These are phyloP conservation scores for Sporothrix pallida DNA, from an alignment of 2,329 filamentous ascomycete species.

Conservation along the genomic window DNA sequence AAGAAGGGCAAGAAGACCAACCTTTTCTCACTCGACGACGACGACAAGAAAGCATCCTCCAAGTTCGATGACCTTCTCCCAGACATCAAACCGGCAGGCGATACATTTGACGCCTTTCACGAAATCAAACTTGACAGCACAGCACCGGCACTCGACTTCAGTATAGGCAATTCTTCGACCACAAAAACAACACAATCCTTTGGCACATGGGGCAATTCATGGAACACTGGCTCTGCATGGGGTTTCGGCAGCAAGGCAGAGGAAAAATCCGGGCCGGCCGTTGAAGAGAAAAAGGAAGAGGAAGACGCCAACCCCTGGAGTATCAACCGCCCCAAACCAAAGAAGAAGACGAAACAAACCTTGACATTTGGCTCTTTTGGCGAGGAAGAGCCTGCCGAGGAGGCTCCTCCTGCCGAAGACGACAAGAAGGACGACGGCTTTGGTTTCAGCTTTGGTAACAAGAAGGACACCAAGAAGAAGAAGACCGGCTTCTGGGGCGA, in stretches of 20 bases:
- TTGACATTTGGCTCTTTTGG: constrained; percentile 58
- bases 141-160: constrained; percentile 57
- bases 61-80: constrained; percentile 31
- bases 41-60: constrained; percentile 36
- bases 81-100: constrained; percentile 41
- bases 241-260: constrained; percentile 42
- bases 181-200: constrained; percentile 53
- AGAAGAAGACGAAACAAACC: constrained; percentile 55
- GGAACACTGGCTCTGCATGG: constrained; percentile 56
- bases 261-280: constrained; percentile 38
- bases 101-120: constrained; percentile 62
- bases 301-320: constrained; percentile 58
- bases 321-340: constrained; percentile 54
- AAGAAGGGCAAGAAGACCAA: constrained; percentile 60
- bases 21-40: constrained; percentile 41
- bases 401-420: constrained; percentile 38
- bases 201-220: constrained; percentile 65
- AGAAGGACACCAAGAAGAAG: constrained; percentile 53
- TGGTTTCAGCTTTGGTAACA: constrained; percentile 46
- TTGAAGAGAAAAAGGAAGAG: constrained; percentile 51
- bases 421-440: constrained; percentile 45
- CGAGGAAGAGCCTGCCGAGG: constrained; percentile 47
- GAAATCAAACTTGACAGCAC: constrained; percentile 70
- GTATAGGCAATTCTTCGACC: constrained; percentile 42
- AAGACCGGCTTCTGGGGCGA: constrained; percentile 48